Evolutionary conservation across 225 moss, liverwort and hornwort genomes (phyloP).

Genomic region (Thuidium tamariscinum): DNA sequence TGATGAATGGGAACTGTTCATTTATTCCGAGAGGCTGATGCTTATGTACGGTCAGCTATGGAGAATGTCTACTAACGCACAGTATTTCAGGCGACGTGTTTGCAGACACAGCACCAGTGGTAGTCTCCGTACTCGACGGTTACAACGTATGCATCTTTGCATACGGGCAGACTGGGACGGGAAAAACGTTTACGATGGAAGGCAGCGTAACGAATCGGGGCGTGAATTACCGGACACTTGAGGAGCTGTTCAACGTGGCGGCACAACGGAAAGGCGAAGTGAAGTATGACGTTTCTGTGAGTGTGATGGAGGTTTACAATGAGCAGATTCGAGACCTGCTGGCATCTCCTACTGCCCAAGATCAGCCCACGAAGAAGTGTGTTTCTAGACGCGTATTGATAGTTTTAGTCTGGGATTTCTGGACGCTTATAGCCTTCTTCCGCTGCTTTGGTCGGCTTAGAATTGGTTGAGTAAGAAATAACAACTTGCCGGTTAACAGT

Average conservation of each 20-base stretch:
- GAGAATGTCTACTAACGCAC: not conserved
- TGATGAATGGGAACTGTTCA: not conserved
- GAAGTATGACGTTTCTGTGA: conserved; percentile 58
- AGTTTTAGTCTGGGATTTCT: too few species aligned
- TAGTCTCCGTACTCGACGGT: conserved; percentile 85
- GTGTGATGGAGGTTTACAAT: conserved; percentile 88
- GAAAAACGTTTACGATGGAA: conserved; percentile 96
- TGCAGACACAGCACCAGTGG: conserved; percentile 81
- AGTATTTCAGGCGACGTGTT: conserved; percentile 57
- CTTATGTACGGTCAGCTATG: not conserved
- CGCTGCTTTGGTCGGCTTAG: not conserved
- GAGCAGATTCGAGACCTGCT: conserved; percentile 97
- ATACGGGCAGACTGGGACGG: conserved; percentile 90
- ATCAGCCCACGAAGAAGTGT: conserved; percentile 68
- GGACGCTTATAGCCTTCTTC: not conserved
- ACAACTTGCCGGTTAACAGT: not conserved
- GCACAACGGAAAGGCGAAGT: conserved; percentile 45
- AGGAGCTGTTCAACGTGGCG: conserved; percentile 75
- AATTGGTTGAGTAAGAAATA: too few species aligned
- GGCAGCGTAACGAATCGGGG: conserved; percentile 65
- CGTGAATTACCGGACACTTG: conserved; percentile 86
- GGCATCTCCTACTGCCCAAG: conserved; percentile 32
- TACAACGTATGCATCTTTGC: conserved; percentile 96
- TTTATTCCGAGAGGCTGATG: not conserved
- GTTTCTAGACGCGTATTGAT: not conserved